These are phyloP conservation scores for Pistacia integerrima DNA, from an alignment of 345 rosid genomes.

Conservation along the genomic window DNA sequence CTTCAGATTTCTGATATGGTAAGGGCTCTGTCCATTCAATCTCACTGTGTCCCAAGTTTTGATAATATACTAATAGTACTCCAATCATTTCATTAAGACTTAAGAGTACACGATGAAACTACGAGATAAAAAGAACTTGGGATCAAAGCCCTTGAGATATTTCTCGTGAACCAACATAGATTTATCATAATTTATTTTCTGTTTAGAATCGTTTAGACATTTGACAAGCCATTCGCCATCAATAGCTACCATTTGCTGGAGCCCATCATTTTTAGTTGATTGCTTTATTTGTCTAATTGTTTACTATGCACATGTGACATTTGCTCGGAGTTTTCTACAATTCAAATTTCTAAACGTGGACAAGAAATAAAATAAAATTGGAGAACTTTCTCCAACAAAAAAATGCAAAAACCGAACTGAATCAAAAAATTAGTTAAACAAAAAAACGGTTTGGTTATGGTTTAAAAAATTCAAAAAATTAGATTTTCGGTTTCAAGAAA, in stretches of 20 bases:
- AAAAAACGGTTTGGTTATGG: too few species aligned
- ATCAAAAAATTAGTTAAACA: too few species aligned
- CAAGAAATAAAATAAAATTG: not conserved
- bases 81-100: not conserved
- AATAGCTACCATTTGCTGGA: not conserved
- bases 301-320: conserved; percentile 5
- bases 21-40: not conserved
- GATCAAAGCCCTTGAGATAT: not conserved
- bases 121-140: not conserved
- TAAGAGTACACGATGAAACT: too few species aligned
- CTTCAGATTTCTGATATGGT: not conserved
- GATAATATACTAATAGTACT: not conserved
- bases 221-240: not conserved
- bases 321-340: not conserved
- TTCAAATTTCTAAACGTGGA: not conserved
- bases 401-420: too few species aligned
- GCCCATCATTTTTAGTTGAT: not conserved
- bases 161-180: not conserved
- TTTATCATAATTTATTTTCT: not conserved
- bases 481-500: too few species aligned
- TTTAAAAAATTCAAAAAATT: too few species aligned
- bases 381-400: too few species aligned
- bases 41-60: not conserved
- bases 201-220: not conserved
- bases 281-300: not conserved